Percentiles rank a stretch among this genome's conserved stretches.
phyloP scores from a whole-genome alignment of 2,329 filamentous ascomycete species.

The Nemania serpens region DNA sequence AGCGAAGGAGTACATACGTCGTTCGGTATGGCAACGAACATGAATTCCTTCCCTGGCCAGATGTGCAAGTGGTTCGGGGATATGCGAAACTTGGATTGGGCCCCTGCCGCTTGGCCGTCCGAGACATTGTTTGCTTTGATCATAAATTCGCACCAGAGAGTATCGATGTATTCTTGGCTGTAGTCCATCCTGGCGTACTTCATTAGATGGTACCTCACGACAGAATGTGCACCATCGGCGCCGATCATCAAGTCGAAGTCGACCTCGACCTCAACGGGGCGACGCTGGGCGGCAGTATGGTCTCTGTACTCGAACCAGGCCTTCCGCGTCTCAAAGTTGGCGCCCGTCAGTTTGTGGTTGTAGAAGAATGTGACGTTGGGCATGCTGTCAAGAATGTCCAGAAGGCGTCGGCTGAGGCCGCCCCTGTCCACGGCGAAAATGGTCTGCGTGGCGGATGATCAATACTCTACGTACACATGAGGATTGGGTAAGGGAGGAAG shows the following conservation, averaged over 20 bases:
- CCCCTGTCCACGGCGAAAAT: conserved; percentile 87
- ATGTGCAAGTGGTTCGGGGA: conserved; percentile 95
- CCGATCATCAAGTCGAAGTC: conserved; percentile 93
- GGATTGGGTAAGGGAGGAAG: neutral
- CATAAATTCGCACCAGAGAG: conserved; percentile 94
- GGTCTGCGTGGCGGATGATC: conserved; percentile 53
- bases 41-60: conserved; percentile 91
- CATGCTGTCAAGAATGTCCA: conserved; percentile 81
- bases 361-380: conserved; percentile 93
- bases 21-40: conserved; percentile 97
- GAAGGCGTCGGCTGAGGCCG: conserved; percentile 78
- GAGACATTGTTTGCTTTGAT: conserved; percentile 61
- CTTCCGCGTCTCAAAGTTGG: conserved; percentile 76
- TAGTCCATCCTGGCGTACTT: conserved; percentile 92
- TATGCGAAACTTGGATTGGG: conserved; percentile 67
- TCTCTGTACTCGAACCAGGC: conserved; percentile 81
- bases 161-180: conserved; percentile 92
- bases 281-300: conserved; percentile 44
- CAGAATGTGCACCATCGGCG: conserved; percentile 92
- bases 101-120: conserved; percentile 39
- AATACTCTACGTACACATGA: neutral
- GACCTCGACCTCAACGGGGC: conserved; percentile 76
- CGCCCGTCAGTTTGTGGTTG: conserved; percentile 89
- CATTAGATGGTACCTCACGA: conserved; percentile 92
- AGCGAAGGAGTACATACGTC: conserved; percentile 48